phyloP scores from a whole-genome alignment of 345 rosid species.

The Punica granatum region DNA sequence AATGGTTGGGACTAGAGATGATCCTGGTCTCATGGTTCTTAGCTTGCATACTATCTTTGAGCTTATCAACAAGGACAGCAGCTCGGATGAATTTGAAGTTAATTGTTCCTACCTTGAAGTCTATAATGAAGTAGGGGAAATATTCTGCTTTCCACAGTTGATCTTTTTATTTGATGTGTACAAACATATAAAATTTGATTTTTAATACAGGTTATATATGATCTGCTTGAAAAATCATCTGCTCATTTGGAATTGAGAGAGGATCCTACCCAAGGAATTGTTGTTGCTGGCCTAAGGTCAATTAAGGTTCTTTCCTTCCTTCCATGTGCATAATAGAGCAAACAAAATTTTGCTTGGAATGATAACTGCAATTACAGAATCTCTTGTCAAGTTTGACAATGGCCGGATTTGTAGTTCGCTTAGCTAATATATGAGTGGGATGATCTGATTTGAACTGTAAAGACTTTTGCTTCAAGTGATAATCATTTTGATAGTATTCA shows the following conservation, averaged over 20 bases:
- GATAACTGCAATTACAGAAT: not conserved
- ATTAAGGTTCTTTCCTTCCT: constrained; percentile 52
- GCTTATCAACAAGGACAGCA: constrained; percentile 56
- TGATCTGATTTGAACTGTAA: not conserved
- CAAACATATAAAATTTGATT: constrained; percentile 8
- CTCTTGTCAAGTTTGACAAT: not conserved
- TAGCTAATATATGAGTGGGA: not conserved
- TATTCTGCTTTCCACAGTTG: constrained; percentile 3
- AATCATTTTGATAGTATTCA: not conserved
- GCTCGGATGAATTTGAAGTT: constrained; percentile 73
- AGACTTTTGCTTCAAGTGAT: not conserved
- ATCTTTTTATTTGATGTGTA: not conserved
- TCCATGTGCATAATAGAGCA: not conserved
- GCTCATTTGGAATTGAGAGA: constrained; percentile 94
- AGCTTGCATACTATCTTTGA: constrained; percentile 79
- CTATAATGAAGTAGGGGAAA: constrained; percentile 68
- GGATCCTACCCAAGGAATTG: constrained; percentile 88
- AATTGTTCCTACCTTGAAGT: constrained; percentile 94
- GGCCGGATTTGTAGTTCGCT: not conserved
- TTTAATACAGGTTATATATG: constrained; percentile 70
- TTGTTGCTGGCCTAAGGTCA: constrained; percentile 78
- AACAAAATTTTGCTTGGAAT: not conserved
- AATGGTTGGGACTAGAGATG: constrained; percentile 81
- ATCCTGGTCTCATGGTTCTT: constrained; percentile 98
- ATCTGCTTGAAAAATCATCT: constrained; percentile 87